Evolutionary conservation across 768 basidiomycete genomes (phyloP).

Genomic region (Cubamyces lactineus): DNA sequence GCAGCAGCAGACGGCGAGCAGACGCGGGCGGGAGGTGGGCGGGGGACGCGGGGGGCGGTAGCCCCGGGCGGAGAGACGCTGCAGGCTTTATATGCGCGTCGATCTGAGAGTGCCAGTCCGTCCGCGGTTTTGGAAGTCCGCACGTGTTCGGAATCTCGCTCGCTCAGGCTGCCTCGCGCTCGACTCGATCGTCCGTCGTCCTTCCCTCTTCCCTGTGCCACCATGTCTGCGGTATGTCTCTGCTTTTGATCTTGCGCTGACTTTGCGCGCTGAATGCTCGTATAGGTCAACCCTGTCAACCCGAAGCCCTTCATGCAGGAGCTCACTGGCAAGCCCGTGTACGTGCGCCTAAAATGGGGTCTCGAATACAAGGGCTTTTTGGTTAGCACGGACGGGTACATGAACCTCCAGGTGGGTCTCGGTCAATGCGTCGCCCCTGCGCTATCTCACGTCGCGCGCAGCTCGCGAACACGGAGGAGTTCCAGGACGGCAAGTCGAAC

Average conservation of each 20-base stretch:
- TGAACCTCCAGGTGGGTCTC: conserved; percentile 90
- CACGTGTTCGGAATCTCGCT: conserved; percentile 33
- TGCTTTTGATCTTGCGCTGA: not conserved
- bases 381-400: conserved; percentile 98
- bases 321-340: conserved; percentile 95
- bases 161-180: conserved; percentile 12
- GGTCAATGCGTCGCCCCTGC: not conserved
- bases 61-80: conserved; percentile 23
- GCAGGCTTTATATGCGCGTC: conserved; percentile 30
- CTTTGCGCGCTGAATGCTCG: not conserved
- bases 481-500: conserved; percentile 92
- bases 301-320: conserved; percentile 99
- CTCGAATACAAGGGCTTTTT: conserved; percentile 99
- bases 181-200: conserved; percentile 15
- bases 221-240: conserved; percentile 65
- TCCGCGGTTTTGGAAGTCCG: conserved; percentile 45
- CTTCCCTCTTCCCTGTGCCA: conserved; percentile 44
- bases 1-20: conserved; percentile 1
- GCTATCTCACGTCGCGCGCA: conserved; percentile 37
- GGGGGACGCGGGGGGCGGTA: conserved; percentile 19
- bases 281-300: conserved; percentile 89
- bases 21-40: conserved; percentile 1
- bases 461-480: conserved; percentile 99
- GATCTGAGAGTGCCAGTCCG: conserved; percentile 20
- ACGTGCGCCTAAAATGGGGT: conserved; percentile 97